These are phyloP conservation scores for Phylloporus scabripes DNA, from an alignment of 768 basidiomycete species.

Conservation along the genomic window DNA sequence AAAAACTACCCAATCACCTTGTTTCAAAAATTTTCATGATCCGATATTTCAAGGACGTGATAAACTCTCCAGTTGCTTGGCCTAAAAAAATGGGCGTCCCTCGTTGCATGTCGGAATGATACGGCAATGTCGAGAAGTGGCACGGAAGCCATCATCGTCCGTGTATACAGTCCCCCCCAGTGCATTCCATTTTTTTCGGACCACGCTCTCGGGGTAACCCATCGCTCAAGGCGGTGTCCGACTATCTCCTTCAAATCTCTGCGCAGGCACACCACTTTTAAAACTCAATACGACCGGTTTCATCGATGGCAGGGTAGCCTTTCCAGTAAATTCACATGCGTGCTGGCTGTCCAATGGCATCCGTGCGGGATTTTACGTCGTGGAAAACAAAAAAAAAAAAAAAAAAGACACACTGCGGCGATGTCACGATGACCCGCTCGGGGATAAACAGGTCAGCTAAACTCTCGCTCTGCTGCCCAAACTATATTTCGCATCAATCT, in stretches of 20 bases:
- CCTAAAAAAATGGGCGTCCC: background rate
- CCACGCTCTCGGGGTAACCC: background rate
- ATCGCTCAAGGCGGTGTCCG: background rate
- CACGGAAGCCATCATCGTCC: background rate
- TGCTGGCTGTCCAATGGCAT: background rate
- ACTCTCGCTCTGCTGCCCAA: constrained; percentile 17
- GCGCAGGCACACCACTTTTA: constrained; percentile 1
- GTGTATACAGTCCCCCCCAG: background rate
- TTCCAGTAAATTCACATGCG: constrained; percentile 4
- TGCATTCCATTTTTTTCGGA: constrained; percentile 19
- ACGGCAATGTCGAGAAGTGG: constrained; percentile 22
- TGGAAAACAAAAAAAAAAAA: constrained; percentile 4
- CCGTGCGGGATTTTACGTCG: constrained; percentile 22
- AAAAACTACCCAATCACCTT: constrained; percentile 16
- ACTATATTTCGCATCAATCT: constrained; percentile 21
- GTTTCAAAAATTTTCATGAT: constrained; percentile 23
- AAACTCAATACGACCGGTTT: constrained; percentile 2
- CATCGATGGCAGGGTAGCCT: constrained; percentile 2
- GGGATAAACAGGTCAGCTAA: constrained; percentile 19
- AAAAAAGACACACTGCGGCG: constrained; percentile 1
- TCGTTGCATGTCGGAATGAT: background rate
- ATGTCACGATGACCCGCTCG: constrained; percentile 17
- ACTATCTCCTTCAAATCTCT: constrained; percentile 6
- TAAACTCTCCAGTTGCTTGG: background rate
- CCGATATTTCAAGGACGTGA: constrained; percentile 6